phyloP scores from a whole-genome alignment of 208 protist genomes.

The Angomonas ambiguus region DNA sequence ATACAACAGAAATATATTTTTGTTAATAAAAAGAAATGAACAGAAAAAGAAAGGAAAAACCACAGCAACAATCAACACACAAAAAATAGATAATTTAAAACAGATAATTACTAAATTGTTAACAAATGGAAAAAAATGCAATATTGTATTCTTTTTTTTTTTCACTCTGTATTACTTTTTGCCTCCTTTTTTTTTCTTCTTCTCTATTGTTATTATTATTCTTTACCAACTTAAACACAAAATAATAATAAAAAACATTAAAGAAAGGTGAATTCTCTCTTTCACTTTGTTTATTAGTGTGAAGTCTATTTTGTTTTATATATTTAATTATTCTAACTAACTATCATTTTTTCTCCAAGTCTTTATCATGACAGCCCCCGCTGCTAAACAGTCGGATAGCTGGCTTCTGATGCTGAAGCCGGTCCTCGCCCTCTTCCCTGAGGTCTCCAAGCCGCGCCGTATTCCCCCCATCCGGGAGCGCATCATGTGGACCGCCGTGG shows the following conservation, averaged over 20 bases:
- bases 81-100: too few relatives aligned
- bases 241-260: slow-evolving; percentile 17
- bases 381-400: slow-evolving; percentile 25
- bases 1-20: too few relatives aligned
- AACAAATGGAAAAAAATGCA: slow-evolving; percentile 1
- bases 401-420: slow-evolving; percentile 92
- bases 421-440: slow-evolving; percentile 93
- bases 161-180: background rate
- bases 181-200: background rate
- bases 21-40: slow-evolving; percentile 21
- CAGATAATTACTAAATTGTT: too few relatives aligned
- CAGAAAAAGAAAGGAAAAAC: slow-evolving; percentile 13
- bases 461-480: slow-evolving; percentile 94
- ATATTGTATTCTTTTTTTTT: background rate
- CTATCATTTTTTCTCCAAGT: background rate
- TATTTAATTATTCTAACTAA: background rate
- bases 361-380: background rate
- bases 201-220: too few relatives aligned
- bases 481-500: slow-evolving; percentile 97
- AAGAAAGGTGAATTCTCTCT: too few relatives aligned
- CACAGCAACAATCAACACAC: too few relatives aligned
- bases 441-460: slow-evolving; percentile 89
- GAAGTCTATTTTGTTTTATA: slow-evolving; percentile 4
- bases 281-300: background rate
- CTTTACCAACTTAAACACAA: too few relatives aligned